Conservation (phyloP, 2,329 filamentous ascomycete genomes). For the Fusarium vanettenii region DNA sequence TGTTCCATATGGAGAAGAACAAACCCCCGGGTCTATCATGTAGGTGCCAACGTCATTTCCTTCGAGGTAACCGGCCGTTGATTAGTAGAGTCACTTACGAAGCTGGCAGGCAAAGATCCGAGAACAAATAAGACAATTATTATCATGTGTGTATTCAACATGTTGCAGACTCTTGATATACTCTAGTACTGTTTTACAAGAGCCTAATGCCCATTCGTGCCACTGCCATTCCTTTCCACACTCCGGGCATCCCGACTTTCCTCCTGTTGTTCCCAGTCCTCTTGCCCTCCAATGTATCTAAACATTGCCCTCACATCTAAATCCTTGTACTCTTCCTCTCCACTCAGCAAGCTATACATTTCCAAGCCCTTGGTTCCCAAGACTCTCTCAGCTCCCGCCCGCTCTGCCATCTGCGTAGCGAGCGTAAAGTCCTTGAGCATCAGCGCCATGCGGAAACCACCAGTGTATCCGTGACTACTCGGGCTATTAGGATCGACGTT, state of each 20-base stretch:
- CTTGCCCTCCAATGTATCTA: not conserved
- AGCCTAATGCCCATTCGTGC: not conserved
- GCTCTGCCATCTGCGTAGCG: not conserved
- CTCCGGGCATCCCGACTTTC: not conserved
- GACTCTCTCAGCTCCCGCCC: not conserved
- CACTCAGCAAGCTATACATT: not conserved
- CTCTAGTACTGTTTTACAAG: not conserved
- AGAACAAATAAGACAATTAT: not conserved
- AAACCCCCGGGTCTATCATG: not conserved
- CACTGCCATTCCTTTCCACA: not conserved
- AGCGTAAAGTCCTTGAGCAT: not conserved
- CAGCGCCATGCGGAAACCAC: not conserved
- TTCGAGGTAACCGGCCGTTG: not conserved
- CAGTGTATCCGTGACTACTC: not conserved
- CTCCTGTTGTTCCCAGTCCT: not conserved
- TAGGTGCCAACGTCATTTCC: not conserved
- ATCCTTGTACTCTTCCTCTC: not conserved
- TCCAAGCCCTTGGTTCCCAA: not conserved
- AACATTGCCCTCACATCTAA: not conserved
- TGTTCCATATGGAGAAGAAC: not conserved
- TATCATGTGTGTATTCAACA: not conserved
- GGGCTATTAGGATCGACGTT: not conserved
- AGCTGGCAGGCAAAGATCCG: not conserved
- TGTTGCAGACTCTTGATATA: not conserved
- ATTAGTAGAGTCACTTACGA: not conserved